A percentile compares a stretch with the other conserved stretches of the same genome.
Evolutionary conservation across 1,139 yeast genomes (phyloP).

Genomic region (Geotrichum fermentans): DNA sequence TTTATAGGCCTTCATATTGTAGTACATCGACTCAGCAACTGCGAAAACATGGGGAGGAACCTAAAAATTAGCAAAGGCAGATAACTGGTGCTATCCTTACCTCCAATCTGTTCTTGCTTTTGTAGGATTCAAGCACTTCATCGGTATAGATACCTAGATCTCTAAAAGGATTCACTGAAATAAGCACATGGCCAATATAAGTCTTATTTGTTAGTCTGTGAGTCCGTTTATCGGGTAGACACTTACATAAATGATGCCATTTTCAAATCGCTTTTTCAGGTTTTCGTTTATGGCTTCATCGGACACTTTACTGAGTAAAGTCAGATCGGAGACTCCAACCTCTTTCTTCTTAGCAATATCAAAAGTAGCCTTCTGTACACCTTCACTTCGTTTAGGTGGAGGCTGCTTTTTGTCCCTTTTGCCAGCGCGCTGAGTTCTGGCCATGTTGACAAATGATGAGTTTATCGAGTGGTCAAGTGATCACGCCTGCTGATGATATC

Average conservation of each 20-base stretch:
- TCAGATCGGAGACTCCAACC: conserved; percentile 94
- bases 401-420: conserved; percentile 52
- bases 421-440: conserved; percentile 70
- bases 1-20: conserved; percentile 87
- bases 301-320: conserved; percentile 78
- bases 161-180: conserved; percentile 93
- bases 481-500: not conserved
- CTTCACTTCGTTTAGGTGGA: conserved; percentile 50
- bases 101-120: conserved; percentile 89
- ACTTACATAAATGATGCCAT: conserved; percentile 66
- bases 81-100: conserved; percentile 32
- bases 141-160: conserved; percentile 93
- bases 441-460: conserved; percentile 44
- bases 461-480: not conserved
- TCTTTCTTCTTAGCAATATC: conserved; percentile 87
- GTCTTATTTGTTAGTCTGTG: conserved; percentile 20
- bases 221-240: not conserved
- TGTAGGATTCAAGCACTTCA: conserved; percentile 65
- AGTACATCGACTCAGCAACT: conserved; percentile 95
- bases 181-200: conserved; percentile 44
- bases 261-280: conserved; percentile 79
- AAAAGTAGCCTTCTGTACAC: conserved; percentile 83
- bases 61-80: conserved; percentile 20
- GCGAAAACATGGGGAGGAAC: conserved; percentile 97
- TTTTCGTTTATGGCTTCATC: conserved; percentile 94